These are phyloP conservation scores for Hypoxylon sp. DNA, from an alignment of 2,329 filamentous ascomycete species.

Conservation along the genomic window DNA sequence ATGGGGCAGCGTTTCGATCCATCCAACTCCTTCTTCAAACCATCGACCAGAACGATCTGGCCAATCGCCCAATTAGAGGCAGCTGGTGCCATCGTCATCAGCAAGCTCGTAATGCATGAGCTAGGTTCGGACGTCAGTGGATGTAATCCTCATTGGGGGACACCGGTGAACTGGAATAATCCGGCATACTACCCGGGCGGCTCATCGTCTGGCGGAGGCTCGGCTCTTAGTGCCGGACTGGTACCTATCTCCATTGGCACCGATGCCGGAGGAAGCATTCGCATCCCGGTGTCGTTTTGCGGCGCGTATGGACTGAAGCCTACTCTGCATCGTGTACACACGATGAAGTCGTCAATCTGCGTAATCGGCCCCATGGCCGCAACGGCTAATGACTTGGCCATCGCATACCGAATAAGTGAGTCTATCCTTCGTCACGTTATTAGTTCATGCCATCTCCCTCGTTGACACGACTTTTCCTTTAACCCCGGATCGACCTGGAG, in stretches of 20 bases:
- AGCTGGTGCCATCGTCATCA: conserved; percentile 81
- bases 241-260: conserved; percentile 82
- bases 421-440: not conserved
- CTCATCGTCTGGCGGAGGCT: conserved; percentile 83
- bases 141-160: conserved; percentile 82
- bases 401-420: conserved; percentile 81
- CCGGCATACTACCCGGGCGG: conserved; percentile 83
- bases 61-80: conserved; percentile 79
- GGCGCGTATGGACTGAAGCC: conserved; percentile 87
- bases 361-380: conserved; percentile 83
- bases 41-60: conserved; percentile 73
- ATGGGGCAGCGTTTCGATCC: conserved; percentile 75
- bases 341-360: conserved; percentile 67
- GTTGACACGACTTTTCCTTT: not conserved
- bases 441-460: not conserved
- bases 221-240: conserved; percentile 77
- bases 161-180: conserved; percentile 84
- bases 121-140: conserved; percentile 86
- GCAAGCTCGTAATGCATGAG: conserved; percentile 86
- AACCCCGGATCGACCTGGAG: not conserved
- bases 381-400: conserved; percentile 81
- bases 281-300: conserved; percentile 82
- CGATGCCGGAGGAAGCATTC: conserved; percentile 82
- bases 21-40: conserved; percentile 65
- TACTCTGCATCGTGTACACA: conserved; percentile 78